phyloP scores from a whole-genome alignment of 331 rosid species.

The Quercus phellos region DNA sequence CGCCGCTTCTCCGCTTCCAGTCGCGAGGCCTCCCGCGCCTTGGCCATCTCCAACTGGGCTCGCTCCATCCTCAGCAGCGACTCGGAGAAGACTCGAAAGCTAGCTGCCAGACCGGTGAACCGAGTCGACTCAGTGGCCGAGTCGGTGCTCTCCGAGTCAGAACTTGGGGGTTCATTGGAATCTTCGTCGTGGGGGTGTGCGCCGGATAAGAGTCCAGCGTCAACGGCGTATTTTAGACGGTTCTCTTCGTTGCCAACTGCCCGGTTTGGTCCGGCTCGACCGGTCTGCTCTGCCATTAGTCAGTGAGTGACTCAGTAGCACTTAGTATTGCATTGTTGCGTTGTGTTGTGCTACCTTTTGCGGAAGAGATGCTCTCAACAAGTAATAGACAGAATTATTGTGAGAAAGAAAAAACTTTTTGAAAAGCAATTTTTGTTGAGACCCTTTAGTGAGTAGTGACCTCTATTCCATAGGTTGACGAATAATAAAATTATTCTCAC shows the following conservation, averaged over 20 bases:
- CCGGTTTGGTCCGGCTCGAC: slow-evolving; percentile 11
- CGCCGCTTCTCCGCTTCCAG: slow-evolving; percentile 32
- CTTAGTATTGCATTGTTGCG: not conserved
- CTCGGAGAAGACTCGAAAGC: slow-evolving; percentile 38
- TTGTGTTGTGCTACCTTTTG: not conserved
- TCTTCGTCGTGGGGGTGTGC: not conserved
- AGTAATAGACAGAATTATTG: not conserved
- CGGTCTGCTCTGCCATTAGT: slow-evolving; percentile 18
- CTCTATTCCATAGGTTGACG: too few species aligned
- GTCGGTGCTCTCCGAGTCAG: slow-evolving; percentile 15
- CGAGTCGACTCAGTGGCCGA: slow-evolving; percentile 10
- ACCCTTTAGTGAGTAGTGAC: not conserved
- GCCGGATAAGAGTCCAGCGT: slow-evolving; percentile 25
- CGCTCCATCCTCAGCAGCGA: slow-evolving; percentile 32
- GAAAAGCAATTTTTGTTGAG: too few species aligned
- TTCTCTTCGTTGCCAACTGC: not conserved
- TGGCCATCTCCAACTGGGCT: slow-evolving; percentile 34
- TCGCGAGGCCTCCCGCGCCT: slow-evolving; percentile 34
- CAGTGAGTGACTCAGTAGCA: too few species aligned
- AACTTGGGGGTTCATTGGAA: slow-evolving; percentile 1
- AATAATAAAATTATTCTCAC: too few species aligned
- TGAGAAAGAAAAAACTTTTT: too few species aligned
- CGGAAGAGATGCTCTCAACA: not conserved
- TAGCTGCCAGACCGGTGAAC: slow-evolving; percentile 22
- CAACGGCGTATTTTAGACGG: slow-evolving; percentile 17